Evolutionary conservation across 345 rosid genomes (phyloP).

Genomic region (Cochlearia excelsa): DNA sequence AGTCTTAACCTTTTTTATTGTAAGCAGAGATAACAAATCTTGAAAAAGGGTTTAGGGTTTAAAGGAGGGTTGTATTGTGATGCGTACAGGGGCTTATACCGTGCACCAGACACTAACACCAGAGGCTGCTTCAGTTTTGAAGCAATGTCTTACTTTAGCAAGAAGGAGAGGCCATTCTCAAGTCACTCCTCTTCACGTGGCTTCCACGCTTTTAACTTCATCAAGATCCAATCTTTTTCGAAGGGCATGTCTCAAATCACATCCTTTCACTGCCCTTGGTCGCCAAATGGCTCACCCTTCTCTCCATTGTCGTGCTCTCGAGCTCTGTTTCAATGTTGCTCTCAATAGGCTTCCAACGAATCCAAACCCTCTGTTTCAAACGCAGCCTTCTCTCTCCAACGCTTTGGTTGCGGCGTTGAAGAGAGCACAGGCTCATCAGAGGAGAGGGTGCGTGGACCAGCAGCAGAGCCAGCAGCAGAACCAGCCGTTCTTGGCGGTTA

Average conservation of each 20-base stretch:
- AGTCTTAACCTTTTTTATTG: conserved; percentile 7
- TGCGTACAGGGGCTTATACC: conserved; percentile 93
- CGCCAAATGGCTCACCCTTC: conserved; percentile 49
- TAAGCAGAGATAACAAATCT: conserved; percentile 25
- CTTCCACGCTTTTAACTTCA: conserved; percentile 55
- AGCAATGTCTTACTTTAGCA: conserved; percentile 88
- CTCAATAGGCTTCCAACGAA: conserved; percentile 66
- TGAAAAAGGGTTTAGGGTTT: conserved; percentile 27
- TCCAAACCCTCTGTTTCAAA: conserved; percentile 42
- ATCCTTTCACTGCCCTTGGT: conserved; percentile 35
- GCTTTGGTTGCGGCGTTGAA: conserved; percentile 72
- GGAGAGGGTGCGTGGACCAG: conserved; percentile 65
- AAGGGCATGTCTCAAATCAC: conserved; percentile 71
- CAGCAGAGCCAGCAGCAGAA: conserved; percentile 41
- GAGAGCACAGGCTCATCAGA: conserved; percentile 78
- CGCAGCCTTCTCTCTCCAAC: conserved; percentile 62
- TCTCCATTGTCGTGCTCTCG: conserved; percentile 67
- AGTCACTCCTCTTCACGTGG: conserved; percentile 87
- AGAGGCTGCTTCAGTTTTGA: conserved; percentile 95
- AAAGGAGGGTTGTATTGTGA: conserved; percentile 58
- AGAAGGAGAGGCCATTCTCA: conserved; percentile 94
- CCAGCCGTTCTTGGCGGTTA: conserved; percentile 58
- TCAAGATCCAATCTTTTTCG: conserved; percentile 50
- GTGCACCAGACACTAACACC: conserved; percentile 95
- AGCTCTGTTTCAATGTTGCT: conserved; percentile 81